These are phyloP conservation scores for Prototheca stagnorum DNA, from an alignment of 163 green algal species.

Conservation along the genomic window DNA sequence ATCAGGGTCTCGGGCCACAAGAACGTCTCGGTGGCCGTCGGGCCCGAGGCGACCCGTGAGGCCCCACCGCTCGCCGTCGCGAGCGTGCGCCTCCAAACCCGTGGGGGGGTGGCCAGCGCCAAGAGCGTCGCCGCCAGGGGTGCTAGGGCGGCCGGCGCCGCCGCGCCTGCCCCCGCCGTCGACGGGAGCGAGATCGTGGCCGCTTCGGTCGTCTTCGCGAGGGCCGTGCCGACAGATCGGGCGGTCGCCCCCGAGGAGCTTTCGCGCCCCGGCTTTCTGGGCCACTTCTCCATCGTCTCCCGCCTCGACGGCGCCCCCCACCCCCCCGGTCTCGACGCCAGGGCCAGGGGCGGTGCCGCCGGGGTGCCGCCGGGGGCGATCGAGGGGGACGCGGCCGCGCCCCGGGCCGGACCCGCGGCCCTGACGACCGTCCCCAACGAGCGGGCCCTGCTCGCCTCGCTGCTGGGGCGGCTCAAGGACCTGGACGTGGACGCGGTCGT, in stretches of 20 bases:
- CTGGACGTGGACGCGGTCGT: constrained; percentile 88
- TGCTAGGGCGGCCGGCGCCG: constrained; percentile 34
- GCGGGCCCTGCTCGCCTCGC: constrained; percentile 66
- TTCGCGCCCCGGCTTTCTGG: too few species aligned
- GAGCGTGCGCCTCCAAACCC: constrained; percentile 77
- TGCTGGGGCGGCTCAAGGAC: constrained; percentile 60
- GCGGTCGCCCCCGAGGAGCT: too few species aligned
- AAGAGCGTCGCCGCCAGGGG: too few species aligned
- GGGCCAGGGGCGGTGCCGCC: too few species aligned
- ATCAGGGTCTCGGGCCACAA: constrained; percentile 56
- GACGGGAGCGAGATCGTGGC: constrained; percentile 54
- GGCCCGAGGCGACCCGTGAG: background rate
- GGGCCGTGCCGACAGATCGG: too few species aligned
- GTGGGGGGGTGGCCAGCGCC: too few species aligned
- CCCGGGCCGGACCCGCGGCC: constrained; percentile 52
- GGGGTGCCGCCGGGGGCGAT: too few species aligned
- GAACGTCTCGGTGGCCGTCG: constrained; percentile 21
- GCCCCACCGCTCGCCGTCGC: constrained; percentile 69
- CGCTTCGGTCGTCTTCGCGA: constrained; percentile 27
- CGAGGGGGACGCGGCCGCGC: constrained; percentile 42
- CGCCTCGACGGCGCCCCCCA: constrained; percentile 63
- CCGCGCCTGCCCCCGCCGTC: too few species aligned
- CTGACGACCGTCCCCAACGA: constrained; percentile 48
- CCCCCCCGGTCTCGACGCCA: constrained; percentile 53
- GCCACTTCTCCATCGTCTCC: constrained; percentile 69